Evolutionary conservation across 257 asterid genomes (phyloP).

Genomic region (Scutellaria barbata): DNA sequence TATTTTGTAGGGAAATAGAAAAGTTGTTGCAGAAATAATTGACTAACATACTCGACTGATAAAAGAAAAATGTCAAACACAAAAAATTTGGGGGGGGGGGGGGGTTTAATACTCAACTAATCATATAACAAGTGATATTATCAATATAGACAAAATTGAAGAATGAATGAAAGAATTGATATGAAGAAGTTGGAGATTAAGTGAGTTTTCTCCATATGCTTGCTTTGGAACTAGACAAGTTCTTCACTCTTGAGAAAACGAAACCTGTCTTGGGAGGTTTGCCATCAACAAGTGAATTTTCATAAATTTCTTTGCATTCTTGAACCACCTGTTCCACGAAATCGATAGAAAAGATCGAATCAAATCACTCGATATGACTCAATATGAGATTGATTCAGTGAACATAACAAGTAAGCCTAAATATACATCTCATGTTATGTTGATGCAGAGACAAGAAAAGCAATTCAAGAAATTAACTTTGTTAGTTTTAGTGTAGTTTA

Average conservation of each 20-base stretch:
- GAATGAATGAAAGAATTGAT: neutral
- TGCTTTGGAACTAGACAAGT: slow-evolving; percentile 55
- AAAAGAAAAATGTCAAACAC: no score
- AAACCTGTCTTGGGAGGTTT: slow-evolving; percentile 91
- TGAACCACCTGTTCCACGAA: slow-evolving; percentile 71
- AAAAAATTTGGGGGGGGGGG: no score
- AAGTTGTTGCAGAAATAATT: no score
- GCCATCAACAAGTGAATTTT: slow-evolving; percentile 78
- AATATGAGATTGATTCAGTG: no score
- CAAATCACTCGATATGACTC: no score
- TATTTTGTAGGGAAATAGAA: no score
- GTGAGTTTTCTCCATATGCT: slow-evolving; percentile 87
- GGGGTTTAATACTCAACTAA: neutral
- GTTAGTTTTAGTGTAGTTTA: no score
- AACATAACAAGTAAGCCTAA: no score
- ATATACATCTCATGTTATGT: no score
- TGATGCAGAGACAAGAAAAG: neutral
- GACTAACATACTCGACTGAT: no score
- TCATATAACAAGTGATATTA: neutral
- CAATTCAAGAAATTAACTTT: neutral
- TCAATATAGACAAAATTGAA: neutral
- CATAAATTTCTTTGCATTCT: slow-evolving; percentile 90
- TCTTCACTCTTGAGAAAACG: slow-evolving; percentile 87
- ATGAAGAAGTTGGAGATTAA: slow-evolving; percentile 33
- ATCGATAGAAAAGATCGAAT: neutral